Base-by-base conservation (phyloP, 2,329 filamentous ascomycete genomes). In the Daldinia sp. region DNA sequence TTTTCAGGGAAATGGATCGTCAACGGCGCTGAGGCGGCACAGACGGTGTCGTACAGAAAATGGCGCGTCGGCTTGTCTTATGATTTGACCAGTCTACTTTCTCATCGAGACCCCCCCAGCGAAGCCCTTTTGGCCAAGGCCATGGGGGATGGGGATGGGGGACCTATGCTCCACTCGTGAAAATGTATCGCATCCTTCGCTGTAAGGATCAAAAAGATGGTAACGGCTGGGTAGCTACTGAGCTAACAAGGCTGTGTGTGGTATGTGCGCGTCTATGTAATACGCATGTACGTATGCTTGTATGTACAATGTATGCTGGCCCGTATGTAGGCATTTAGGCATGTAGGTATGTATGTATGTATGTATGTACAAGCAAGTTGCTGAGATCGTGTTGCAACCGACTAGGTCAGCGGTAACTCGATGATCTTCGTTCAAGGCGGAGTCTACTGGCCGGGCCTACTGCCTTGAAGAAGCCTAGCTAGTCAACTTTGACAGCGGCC, bases 381-480 rank as follows among this genome's bases (percentile, higher is more conserved):
- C 76, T 79, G 73, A 77, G 76, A 81, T 81, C 75, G 75, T 78
- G 79, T 74, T 76, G 76, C 70, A 73, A 71, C 72, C 73, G 63
- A 69, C 74, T 70, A 72, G 76, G 63, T 65, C 64, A 67, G 60
- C 63, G 74, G 78, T 76, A 75, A 75, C 76, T 71, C 74, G 73
- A 72, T 74, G 79, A 79, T 79, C 77, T 74, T 77, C 73, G 72
- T 78, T 76, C 74, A 68, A 79, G 64, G 78, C 78, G 76, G 79
- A 76, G 76, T 68, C 74, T 79, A 71, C 74, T 75, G 74, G 73
- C 75, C 80, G 80, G 80, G 74, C 75, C 65, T 72, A 71, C 70
- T 75, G 76, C 74, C 80, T 80, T 42, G 72, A 82, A 80, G 63
- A 55, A 77, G 79, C 65, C 74, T 80, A 79, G 73, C 61, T 69